Conservation (phyloP, 2,329 filamentous ascomycete genomes). For the Claviceps pusilla region DNA sequence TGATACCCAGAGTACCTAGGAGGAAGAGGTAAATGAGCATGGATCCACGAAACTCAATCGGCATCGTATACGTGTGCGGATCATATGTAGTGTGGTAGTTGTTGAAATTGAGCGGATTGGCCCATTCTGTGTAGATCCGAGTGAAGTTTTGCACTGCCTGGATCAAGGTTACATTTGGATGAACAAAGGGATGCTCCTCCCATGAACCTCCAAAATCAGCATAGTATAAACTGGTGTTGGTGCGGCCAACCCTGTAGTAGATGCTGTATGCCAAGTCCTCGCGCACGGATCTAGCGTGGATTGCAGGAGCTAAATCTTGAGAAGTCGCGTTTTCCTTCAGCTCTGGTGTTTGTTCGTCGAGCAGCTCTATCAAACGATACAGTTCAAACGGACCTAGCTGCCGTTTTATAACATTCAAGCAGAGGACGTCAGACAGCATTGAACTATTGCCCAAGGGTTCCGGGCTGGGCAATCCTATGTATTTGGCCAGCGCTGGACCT, state of each 20-base stretch:
- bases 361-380: not conserved
- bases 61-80: conserved; percentile 27
- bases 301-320: not conserved
- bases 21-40: conserved; percentile 27
- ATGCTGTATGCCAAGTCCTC: no score
- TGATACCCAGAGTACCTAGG: conserved; percentile 22
- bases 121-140: conserved; percentile 23
- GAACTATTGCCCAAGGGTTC: not conserved
- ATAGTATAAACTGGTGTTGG: conserved; percentile 14
- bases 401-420: not conserved
- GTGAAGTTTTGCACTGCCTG: conserved; percentile 25
- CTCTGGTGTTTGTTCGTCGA: not conserved
- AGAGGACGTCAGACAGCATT: not conserved
- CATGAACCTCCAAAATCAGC: conserved; percentile 25
- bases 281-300: not conserved
- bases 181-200: conserved; percentile 26
- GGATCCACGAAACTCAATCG: conserved; percentile 26
- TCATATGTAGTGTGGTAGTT: conserved; percentile 26
- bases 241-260: not conserved
- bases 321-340: not conserved
- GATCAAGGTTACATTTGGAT: conserved; percentile 18
- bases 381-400: not conserved
- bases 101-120: conserved; percentile 25
- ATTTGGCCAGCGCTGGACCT: not conserved
- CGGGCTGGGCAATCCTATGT: not conserved